phyloP scores from a whole-genome alignment of 2,329 filamentous ascomycete species.

The Parastagonospora avenae region DNA sequence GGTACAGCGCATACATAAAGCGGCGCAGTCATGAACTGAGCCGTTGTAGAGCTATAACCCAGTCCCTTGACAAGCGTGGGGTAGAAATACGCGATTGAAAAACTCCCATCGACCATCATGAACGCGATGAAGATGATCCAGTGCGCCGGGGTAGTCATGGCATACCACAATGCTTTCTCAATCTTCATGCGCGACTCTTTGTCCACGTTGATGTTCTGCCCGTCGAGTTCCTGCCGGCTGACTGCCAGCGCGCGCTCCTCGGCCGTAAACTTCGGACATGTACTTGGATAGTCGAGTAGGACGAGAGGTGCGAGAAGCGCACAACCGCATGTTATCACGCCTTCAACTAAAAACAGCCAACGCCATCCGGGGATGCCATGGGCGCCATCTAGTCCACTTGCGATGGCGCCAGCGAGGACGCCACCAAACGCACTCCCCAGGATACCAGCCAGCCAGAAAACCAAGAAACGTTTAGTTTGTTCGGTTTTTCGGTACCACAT shows the following conservation, averaged over 20 bases:
- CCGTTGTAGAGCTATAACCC: conserved; percentile 3
- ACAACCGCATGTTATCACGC: conserved; percentile 10
- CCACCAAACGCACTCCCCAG: conserved; percentile 14
- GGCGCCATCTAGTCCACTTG: conserved; percentile 24
- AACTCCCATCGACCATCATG: conserved; percentile 7
- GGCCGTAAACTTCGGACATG: conserved; percentile 13
- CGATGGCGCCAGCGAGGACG: conserved; percentile 14
- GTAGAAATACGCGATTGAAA: conserved; percentile 8
- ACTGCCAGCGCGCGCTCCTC: conserved; percentile 4
- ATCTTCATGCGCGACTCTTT: conserved; percentile 2
- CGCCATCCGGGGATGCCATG: conserved; percentile 40
- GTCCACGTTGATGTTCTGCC: conserved; percentile 8
- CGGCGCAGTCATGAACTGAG: conserved; percentile 7
- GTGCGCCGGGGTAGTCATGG: conserved; percentile 1
- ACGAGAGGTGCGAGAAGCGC: conserved; percentile 50
- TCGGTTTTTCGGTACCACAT: conserved; percentile 8
- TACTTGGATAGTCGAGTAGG: conserved; percentile 56
- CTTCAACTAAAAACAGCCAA: conserved; percentile 21
- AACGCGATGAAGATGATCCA: conserved; percentile 5
- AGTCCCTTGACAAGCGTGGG: conserved; percentile 6
- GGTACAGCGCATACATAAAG: conserved; percentile 5
- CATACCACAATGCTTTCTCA: conserved; percentile 6
- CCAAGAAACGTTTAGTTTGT: conserved; percentile 7
- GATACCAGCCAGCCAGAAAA: conserved; percentile 9
- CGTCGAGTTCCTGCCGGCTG: conserved; percentile 3